Conservation (phyloP, 1,284 basidiomycete genomes). For the Lignosus rhinocerotis region DNA sequence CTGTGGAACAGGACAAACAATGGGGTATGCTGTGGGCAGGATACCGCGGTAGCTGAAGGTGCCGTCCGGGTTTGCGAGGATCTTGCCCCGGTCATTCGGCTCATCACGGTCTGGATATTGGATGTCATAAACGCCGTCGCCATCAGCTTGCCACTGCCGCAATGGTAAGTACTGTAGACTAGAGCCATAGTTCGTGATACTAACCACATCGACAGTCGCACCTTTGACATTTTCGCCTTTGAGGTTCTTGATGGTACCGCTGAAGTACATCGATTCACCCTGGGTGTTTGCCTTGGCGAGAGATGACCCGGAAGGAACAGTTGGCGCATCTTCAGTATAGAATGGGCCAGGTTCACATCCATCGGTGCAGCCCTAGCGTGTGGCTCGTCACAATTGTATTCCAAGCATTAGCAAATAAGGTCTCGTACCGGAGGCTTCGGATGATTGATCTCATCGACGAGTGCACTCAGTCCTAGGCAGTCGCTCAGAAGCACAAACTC, state of each 20-base stretch:
- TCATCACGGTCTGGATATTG: constrained; percentile 38
- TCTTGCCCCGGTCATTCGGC: constrained; percentile 40
- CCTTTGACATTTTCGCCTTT: constrained; percentile 37
- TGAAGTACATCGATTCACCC: constrained; percentile 40
- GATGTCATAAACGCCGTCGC: constrained; percentile 43
- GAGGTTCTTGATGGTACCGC: constrained; percentile 37
- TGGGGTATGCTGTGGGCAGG: constrained; percentile 39
- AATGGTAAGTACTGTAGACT: background rate
- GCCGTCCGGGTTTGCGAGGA: constrained; percentile 37
- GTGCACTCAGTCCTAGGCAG: constrained; percentile 40
- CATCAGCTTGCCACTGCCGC: constrained; percentile 44
- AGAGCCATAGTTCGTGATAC: background rate
- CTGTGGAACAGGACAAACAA: constrained; percentile 25
- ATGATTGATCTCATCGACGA: constrained; percentile 41
- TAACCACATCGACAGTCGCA: constrained; percentile 39
- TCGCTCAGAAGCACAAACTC: constrained; percentile 46
- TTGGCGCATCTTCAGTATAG: constrained; percentile 39
- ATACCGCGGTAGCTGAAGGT: constrained; percentile 40
- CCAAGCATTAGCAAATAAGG: background rate
- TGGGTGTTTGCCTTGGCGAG: constrained; percentile 34
- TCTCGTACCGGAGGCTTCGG: constrained; percentile 36
- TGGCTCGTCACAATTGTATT: background rate
- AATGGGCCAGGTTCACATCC: constrained; percentile 44
- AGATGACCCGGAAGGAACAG: constrained; percentile 38
- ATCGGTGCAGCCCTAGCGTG: constrained; percentile 36